Conservation (phyloP, 495 filamentous ascomycete species). For the Sordaria brevicollis region DNA sequence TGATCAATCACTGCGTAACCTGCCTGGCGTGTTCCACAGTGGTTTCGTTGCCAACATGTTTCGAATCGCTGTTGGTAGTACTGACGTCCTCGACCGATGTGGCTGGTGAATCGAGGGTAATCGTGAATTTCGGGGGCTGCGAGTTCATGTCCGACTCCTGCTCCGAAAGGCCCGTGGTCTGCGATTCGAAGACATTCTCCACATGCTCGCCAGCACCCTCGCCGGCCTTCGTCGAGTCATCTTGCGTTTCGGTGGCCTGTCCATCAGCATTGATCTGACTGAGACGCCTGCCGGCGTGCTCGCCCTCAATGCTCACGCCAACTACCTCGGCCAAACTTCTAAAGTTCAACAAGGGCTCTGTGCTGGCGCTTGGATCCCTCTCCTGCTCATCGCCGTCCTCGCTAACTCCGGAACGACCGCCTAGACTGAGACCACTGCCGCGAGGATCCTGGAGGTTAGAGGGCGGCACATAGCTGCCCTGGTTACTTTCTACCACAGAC, state of each 20-base stretch:
- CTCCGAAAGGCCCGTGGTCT: neutral
- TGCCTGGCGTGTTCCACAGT: conserved; percentile 19
- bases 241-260: neutral
- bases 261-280: conserved; percentile 18
- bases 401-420: conserved; percentile 24
- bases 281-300: conserved; percentile 19
- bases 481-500: conserved; percentile 54
- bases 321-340: conserved; percentile 80
- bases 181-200: neutral
- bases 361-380: conserved; percentile 40
- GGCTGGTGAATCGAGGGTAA: conserved; percentile 32
- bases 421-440: conserved; percentile 31
- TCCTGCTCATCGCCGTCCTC: conserved; percentile 30
- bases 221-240: neutral
- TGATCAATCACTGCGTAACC: conserved; percentile 22
- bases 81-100: conserved; percentile 5
- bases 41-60: conserved; percentile 26
- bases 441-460: conserved; percentile 36
- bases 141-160: conserved; percentile 2
- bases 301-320: conserved; percentile 41
- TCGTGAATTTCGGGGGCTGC: conserved; percentile 23
- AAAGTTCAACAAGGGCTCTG: conserved; percentile 86
- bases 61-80: conserved; percentile 20
- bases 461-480: conserved; percentile 39
- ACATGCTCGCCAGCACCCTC: neutral